Base-by-base conservation (phyloP, 768 basidiomycete species). In the Leccinum olivaceopallidum region DNA sequence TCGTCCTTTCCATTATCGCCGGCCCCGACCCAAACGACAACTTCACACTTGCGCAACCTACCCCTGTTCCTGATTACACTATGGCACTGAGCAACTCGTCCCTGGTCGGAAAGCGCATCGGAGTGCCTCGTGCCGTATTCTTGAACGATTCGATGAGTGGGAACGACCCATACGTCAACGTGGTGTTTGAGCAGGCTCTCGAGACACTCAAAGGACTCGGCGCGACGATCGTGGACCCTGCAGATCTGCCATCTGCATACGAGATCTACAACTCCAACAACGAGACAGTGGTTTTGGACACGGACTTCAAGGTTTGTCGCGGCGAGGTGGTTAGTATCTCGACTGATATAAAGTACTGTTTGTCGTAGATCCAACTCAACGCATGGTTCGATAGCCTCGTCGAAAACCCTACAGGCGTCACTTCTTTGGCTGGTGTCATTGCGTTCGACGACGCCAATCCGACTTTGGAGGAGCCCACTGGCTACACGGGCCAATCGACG, bases 221-320 rank as follows among this genome's bases (percentile, higher is more conserved):
- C 12, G 80, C 80, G 20, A 77, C 80, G 1, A 74, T 89, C 14
- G 77, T 88, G 4, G 87, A 89, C 66, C 85, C 86, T 1, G 84
- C 86, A 3, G 83, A 87, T 66, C 69, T 88, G 26, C 85, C 86
- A 0, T 81, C 82, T 28, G 82, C 81, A 3, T 76, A 79, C 1
- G 84, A 84, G 56, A 78, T 85, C 12, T 64, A 77, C 20, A 60
- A 64, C 3, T 81, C 81, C 0, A 78, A 79, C 14, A 84, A 85
- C 58, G 85, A 88, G 68, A 81, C 76, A 0, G 69, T 83, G 16
- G 86, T 87, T 3, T 62, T 85, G n/a, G 65, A 76, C 12, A 73
- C 77, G 0, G 86, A 88, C 62, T 84, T 88, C 73, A 88, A 86
- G 78, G 87, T 82, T 53, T 47, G 68, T 55, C 13, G n/a, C 16